phyloP scores from a whole-genome alignment of 257 asterid genomes.

The Nicotiana paniculata region DNA sequence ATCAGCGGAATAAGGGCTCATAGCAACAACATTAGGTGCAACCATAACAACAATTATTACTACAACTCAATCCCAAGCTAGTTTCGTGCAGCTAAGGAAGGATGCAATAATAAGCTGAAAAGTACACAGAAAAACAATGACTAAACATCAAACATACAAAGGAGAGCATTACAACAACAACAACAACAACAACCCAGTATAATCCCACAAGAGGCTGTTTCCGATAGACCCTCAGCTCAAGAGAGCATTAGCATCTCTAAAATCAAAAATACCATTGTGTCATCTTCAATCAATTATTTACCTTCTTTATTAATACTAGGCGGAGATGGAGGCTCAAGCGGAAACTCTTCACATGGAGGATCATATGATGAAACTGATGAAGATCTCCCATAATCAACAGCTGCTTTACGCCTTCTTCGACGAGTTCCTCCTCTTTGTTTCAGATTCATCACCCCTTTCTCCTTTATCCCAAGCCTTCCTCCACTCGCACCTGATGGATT shows the following conservation, averaged over 20 bases:
- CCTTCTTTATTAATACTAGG: constrained; percentile 23
- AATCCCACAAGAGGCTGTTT: too few relatives aligned
- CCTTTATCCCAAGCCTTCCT: constrained; percentile 55
- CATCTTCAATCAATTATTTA: constrained; percentile 20
- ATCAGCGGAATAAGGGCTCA: neutral
- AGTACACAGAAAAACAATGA: neutral
- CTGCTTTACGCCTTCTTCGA: constrained; percentile 24
- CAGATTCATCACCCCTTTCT: constrained; percentile 44
- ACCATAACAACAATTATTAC: neutral
- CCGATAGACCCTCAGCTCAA: too few relatives aligned
- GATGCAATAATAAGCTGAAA: neutral
- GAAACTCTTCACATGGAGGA: constrained; percentile 22
- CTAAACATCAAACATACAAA: constrained; percentile 35
- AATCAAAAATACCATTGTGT: constrained; percentile 5
- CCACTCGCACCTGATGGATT: constrained; percentile 7
- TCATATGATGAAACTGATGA: constrained; percentile 40
- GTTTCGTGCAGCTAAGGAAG: neutral
- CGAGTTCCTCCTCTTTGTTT: constrained; percentile 45
- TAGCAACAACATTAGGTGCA: neutral
- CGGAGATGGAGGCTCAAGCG: constrained; percentile 21
- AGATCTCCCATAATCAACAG: constrained; percentile 26
- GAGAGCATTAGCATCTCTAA: constrained; percentile 28
- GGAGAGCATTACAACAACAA: constrained; percentile 10
- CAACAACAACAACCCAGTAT: too few relatives aligned
- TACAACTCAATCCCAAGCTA: neutral